Conservation (phyloP, 768 basidiomycete genomes). For the Heimioporus sp. region DNA sequence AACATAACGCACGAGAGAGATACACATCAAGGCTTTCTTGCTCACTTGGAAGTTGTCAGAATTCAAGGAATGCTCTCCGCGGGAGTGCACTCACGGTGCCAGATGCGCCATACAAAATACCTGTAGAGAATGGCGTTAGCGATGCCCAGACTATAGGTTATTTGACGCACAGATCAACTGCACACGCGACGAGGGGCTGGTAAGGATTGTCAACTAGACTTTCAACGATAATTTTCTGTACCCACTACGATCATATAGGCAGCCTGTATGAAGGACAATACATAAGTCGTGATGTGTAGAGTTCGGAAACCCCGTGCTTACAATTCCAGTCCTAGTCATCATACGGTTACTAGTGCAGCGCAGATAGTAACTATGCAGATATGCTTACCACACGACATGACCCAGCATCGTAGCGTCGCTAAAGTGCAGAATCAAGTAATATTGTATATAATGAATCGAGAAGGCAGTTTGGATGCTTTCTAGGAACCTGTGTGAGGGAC, state of each 20-base stretch:
- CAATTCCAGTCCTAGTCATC: constrained; percentile 8
- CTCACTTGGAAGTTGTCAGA: constrained; percentile 4
- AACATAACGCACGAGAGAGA: constrained; percentile 9
- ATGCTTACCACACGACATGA: constrained; percentile 11
- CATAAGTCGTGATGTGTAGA: neutral
- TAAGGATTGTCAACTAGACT: neutral
- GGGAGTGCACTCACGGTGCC: constrained; percentile 9
- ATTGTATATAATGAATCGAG: constrained; percentile 13
- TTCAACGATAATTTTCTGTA: neutral
- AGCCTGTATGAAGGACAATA: neutral
- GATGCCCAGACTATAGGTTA: neutral
- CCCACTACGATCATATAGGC: constrained; percentile 10
- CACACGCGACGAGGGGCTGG: constrained; percentile 1
- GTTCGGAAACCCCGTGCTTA: neutral
- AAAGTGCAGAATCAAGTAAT: constrained; percentile 16
- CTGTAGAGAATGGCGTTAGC: neutral
- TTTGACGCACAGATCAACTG: constrained; percentile 3
- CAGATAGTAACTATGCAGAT: neutral
- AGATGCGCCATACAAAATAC: constrained; percentile 19
- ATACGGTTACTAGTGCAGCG: neutral
- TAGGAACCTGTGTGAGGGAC: constrained; percentile 1
- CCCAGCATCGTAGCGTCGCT: neutral
- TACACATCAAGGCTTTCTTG: constrained; percentile 5
- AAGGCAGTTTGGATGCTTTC: constrained; percentile 13
- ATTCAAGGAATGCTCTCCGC: too few species aligned